phyloP scores from a whole-genome alignment of 345 rosid genomes.

The Eutrema yunnanense region DNA sequence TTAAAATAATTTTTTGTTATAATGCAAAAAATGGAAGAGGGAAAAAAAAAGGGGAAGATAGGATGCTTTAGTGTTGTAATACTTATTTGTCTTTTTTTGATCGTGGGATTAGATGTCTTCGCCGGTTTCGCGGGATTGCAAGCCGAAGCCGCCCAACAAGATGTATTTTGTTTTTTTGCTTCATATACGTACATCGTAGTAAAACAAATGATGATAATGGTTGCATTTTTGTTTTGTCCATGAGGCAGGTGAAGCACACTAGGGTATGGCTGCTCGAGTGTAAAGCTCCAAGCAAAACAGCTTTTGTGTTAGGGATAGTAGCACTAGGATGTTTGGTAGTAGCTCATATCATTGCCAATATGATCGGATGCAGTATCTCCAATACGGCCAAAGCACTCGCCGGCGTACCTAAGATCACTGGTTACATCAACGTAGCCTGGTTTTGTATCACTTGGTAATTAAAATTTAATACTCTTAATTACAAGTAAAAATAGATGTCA shows the following conservation, averaged over 20 bases:
- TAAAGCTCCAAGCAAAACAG: constrained; percentile 22
- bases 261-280: constrained; percentile 13
- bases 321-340: constrained; percentile 5
- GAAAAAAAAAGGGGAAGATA: background rate
- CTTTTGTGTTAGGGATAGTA: constrained; percentile 9
- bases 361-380: constrained; percentile 10
- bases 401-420: background rate
- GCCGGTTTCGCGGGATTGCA: constrained; percentile 2
- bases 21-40: constrained; percentile 1
- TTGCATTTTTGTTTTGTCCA: background rate
- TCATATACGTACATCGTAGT: background rate
- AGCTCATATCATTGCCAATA: constrained; percentile 3
- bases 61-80: background rate
- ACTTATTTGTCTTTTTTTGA: background rate
- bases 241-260: constrained; percentile 17
- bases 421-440: background rate
- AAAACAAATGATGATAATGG: background rate
- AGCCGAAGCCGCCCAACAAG: constrained; percentile 9
- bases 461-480: background rate
- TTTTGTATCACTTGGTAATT: constrained; percentile 7
- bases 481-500: background rate
- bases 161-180: background rate
- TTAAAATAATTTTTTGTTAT: background rate
- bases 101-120: constrained; percentile 7
- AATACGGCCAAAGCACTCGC: background rate